Percentiles rank a stretch among this genome's conserved stretches.
Evolutionary conservation across 257 asterid genomes (phyloP).

Genomic region (Prunella vulgaris): DNA sequence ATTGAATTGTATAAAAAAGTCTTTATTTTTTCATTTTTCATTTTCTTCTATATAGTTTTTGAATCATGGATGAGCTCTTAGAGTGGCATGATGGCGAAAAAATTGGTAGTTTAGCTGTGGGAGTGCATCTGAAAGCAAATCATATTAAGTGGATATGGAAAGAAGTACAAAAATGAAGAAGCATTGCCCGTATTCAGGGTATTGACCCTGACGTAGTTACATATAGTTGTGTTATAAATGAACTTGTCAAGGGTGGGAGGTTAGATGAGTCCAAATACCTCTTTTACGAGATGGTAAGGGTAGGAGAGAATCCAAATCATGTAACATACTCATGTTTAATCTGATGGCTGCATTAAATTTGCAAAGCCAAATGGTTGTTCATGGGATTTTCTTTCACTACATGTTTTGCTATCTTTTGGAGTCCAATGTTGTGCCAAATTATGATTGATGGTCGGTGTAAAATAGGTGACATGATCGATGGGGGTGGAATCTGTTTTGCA

Average conservation of each 20-base stretch:
- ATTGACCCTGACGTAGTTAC: conserved; percentile 72
- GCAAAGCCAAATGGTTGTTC: conserved; percentile 78
- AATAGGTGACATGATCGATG: conserved; percentile 60
- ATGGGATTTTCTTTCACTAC: conserved; percentile 61
- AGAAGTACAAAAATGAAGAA: conserved; percentile 42
- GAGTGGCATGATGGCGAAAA: conserved; percentile 14
- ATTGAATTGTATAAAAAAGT: no score
- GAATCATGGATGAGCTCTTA: conserved; percentile 56
- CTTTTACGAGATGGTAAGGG: conserved; percentile 51
- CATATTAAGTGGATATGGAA: conserved; percentile 43
- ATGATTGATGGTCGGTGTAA: conserved; percentile 59
- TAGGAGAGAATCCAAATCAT: conserved; percentile 70
- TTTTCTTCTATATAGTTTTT: no score
- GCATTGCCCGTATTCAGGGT: conserved; percentile 48
- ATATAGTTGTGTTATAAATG: conserved; percentile 48
- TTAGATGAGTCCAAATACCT: conserved; percentile 52
- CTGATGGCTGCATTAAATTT: conserved; percentile 54
- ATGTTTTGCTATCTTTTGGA: conserved; percentile 46
- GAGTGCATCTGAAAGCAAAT: conserved; percentile 35
- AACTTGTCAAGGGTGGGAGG: conserved; percentile 58
- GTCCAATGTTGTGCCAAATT: conserved; percentile 46
- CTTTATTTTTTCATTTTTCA: no score
- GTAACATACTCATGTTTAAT: conserved; percentile 58
- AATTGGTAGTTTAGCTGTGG: conserved; percentile 20
- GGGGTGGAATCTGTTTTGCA: conserved; percentile 51